Base-by-base conservation (phyloP, 345 rosid genomes). In the Linum tenue region DNA sequence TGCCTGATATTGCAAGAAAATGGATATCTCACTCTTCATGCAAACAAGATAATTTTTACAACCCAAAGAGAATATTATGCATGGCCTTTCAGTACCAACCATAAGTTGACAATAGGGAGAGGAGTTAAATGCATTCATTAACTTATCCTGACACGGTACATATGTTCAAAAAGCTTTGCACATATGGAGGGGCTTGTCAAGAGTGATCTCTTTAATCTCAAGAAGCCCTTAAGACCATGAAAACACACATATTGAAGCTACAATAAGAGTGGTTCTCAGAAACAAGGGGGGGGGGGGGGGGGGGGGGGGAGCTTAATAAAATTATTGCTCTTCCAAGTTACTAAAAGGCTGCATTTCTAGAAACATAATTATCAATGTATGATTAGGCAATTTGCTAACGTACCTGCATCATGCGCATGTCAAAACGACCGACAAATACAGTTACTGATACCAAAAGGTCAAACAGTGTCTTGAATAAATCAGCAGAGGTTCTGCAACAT, bases 381-480 rank as follows among this genome's bases (percentile, higher is more conserved):
- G 35, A 36, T 69, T 61, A 61, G 22, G 35, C 39, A 69, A 31
- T 44, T 38, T 64, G 57, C 58, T 73, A 64, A 57, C 36, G 65
- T 66, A 90, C 97, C 97, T 94, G 97, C 92, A 94, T 90, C 99
- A 90, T 90, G 39, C 99, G 91, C 99, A 94, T 94, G 75, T 94
- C 99, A 84, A 94, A 94, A 69, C 97, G 95, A 58, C 99, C 99
- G 77, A 94, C 84, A 82, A 94, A 94, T n/a, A 94, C 80, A 17
- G 99, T 94, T 69, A 94, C 95, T 37, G 99, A 94, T 69, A 94
- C 97, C 70, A 94, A 76, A 72, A 94, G 99, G 79, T 94, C 99
- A 82, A 94, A 94, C 63, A 78, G 87, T 60, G 99, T 88, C 86
- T 94, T 94, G 77, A 94, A 94, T 70, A 94, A 83, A 81, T 94